Conservation (phyloP, 2,329 filamentous ascomycete genomes). For the Ophiocordyceps camponoti-floridani region DNA sequence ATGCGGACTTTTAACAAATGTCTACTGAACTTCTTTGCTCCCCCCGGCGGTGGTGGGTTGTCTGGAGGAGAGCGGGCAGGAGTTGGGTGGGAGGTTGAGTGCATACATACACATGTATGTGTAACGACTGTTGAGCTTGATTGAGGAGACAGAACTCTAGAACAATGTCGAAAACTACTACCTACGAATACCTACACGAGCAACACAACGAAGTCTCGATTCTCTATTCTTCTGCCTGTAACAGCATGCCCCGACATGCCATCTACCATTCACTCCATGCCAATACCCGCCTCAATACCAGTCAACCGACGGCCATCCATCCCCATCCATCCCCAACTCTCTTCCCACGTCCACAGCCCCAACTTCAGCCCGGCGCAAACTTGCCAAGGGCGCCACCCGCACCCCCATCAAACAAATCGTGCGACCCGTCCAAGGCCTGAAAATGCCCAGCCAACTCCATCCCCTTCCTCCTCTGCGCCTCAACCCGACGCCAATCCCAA, state of each 20-base stretch:
- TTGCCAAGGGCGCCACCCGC: conserved; percentile 30
- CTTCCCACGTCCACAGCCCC: background rate
- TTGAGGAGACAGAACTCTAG: background rate
- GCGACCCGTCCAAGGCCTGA: conserved; percentile 34
- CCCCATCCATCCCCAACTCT: background rate
- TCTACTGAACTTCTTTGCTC: background rate
- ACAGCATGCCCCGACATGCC: too few relatives aligned
- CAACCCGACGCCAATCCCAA: conserved; percentile 44
- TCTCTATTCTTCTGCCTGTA: background rate
- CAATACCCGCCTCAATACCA: too few relatives aligned
- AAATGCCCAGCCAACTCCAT: conserved; percentile 37
- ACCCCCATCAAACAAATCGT: conserved; percentile 34
- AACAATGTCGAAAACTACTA: too few relatives aligned
- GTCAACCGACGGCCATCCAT: too few relatives aligned
- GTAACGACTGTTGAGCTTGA: too few relatives aligned
- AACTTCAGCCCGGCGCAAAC: conserved; percentile 19
- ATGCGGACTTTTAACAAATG: conserved; percentile 9
- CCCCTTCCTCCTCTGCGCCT: conserved; percentile 35
- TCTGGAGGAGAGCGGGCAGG: background rate
- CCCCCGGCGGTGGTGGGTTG: too few relatives aligned
- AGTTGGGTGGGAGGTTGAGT: too few relatives aligned
- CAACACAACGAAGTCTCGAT: background rate
- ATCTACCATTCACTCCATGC: too few relatives aligned
- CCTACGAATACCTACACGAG: too few relatives aligned
- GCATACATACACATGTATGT: too few relatives aligned